These are phyloP conservation scores for Coniella vitis DNA, from an alignment of 2,329 filamentous ascomycete species.

Conservation along the genomic window DNA sequence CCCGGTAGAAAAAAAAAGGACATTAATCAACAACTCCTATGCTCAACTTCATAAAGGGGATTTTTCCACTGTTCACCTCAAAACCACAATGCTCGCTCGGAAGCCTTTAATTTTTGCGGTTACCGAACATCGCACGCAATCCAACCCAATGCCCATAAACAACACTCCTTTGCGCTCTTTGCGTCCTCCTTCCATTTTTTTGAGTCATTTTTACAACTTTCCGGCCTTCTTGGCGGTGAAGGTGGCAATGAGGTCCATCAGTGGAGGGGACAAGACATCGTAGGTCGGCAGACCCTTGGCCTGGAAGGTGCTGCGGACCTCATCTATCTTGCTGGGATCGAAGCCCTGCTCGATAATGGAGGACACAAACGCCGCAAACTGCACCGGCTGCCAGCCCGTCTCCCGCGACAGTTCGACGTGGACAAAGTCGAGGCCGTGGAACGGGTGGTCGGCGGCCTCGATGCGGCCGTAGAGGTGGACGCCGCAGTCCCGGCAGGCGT, in stretches of 20 bases:
- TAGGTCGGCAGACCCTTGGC: slow-evolving; percentile 52
- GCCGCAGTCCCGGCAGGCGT: slow-evolving; percentile 55
- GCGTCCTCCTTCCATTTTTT: no score
- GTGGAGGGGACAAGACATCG: slow-evolving; percentile 51
- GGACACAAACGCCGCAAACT: slow-evolving; percentile 63
- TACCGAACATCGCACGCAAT: no score
- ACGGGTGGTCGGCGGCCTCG: slow-evolving; percentile 54
- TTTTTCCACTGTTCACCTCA: neutral
- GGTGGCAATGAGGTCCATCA: slow-evolving; percentile 58
- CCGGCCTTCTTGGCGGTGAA: slow-evolving; percentile 45
- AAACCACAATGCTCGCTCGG: no score
- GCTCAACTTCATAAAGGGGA: no score
- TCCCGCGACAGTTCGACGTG: slow-evolving; percentile 54
- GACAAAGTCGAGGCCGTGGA: slow-evolving; percentile 64
- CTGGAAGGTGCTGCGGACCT: slow-evolving; percentile 47
- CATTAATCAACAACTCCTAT: no score
- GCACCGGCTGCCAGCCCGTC: slow-evolving; percentile 64
- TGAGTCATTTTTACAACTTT: slow-evolving; percentile 17
- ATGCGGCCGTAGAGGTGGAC: slow-evolving; percentile 60
- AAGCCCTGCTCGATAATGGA: slow-evolving; percentile 64
- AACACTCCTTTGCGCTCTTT: neutral
- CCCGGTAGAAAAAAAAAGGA: no score
- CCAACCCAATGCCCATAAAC: no score
- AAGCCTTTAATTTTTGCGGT: no score
- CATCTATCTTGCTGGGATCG: slow-evolving; percentile 45